Percentiles rank a stretch among this genome's conserved stretches.
These are phyloP conservation scores for Epichloe amarillans DNA, from an alignment of 2,329 filamentous ascomycete genomes.

Conservation along the genomic window DNA sequence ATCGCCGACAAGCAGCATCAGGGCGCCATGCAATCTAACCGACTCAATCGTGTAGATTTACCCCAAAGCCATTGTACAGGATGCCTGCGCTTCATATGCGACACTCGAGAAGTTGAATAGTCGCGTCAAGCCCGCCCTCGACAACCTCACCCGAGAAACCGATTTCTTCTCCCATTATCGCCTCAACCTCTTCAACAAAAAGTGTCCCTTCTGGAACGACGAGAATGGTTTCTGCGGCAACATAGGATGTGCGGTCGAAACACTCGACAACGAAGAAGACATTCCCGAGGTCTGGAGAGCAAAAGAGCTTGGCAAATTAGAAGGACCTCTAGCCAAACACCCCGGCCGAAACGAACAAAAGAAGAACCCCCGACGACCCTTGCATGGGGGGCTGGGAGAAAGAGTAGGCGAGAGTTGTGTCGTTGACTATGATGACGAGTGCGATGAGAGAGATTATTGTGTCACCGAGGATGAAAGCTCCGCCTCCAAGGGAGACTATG, in stretches of 20 bases:
- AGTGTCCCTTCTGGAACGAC: conserved; percentile 93
- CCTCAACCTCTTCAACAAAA: conserved; percentile 85
- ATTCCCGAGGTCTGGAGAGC: conserved; percentile 86
- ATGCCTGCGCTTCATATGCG: conserved; percentile 87
- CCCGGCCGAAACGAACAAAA: conserved; percentile 62
- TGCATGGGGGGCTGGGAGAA: conserved; percentile 73
- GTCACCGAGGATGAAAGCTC: conserved; percentile 88
- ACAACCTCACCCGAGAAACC: conserved; percentile 71
- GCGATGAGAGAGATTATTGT: conserved; percentile 93
- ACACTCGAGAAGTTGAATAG: conserved; percentile 77
- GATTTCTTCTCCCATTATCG: conserved; percentile 99
- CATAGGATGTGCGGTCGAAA: conserved; percentile 90
- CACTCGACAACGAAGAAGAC: conserved; percentile 87
- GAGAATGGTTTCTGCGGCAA: conserved; percentile 92
- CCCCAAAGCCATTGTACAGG: conserved; percentile 75
- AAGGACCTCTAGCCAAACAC: conserved; percentile 83
- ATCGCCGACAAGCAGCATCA: not conserved
- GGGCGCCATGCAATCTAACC: not conserved
- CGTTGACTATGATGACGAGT: conserved; percentile 93
- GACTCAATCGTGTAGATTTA: conserved; percentile 52
- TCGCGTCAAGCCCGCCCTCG: conserved; percentile 60
- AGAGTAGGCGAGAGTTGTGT: conserved; percentile 90
- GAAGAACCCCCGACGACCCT: conserved; percentile 56
- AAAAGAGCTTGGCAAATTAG: conserved; percentile 79
- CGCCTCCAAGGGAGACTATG: conserved; percentile 83